A percentile compares a stretch with the other conserved stretches of the same genome.
Evolutionary conservation across 164 flowering plant species (phyloP).

Genomic region (Echeveria elegans): DNA sequence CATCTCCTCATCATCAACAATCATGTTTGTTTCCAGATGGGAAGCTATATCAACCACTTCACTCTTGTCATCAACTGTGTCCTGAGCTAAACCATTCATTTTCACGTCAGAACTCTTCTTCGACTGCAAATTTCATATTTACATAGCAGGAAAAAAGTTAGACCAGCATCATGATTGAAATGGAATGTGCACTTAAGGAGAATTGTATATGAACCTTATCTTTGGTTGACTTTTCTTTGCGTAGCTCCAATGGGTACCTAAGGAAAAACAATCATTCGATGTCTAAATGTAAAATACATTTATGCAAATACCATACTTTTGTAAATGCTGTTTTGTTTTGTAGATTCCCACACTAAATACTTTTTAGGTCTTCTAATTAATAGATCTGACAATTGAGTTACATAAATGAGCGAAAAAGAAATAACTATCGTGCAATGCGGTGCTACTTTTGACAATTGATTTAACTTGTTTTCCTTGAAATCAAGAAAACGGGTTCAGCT

Average conservation of each 20-base stretch:
- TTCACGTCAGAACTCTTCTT: conserved; percentile 40
- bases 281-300: not conserved
- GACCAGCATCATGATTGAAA: not conserved
- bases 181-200: not conserved
- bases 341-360: not conserved
- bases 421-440: not conserved
- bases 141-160: not conserved
- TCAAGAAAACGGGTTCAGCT: not conserved
- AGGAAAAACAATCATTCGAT: not conserved
- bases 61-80: conserved; percentile 28
- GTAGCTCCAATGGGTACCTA: conserved; percentile 95
- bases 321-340: too few relatives aligned
- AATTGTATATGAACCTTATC: conserved; percentile 43
- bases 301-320: not conserved
- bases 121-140: conserved; percentile 26
- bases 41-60: conserved; percentile 33
- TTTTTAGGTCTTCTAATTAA: too few relatives aligned
- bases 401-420: not conserved
- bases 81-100: conserved; percentile 27
- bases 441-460: not conserved
- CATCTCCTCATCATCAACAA: conserved; percentile 20
- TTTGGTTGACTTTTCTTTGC: conserved; percentile 82
- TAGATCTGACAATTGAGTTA: not conserved
- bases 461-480: not conserved
- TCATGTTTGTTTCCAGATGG: conserved; percentile 23